phyloP scores from a whole-genome alignment of 768 basidiomycete species.

The Leccinum ochraceum region DNA sequence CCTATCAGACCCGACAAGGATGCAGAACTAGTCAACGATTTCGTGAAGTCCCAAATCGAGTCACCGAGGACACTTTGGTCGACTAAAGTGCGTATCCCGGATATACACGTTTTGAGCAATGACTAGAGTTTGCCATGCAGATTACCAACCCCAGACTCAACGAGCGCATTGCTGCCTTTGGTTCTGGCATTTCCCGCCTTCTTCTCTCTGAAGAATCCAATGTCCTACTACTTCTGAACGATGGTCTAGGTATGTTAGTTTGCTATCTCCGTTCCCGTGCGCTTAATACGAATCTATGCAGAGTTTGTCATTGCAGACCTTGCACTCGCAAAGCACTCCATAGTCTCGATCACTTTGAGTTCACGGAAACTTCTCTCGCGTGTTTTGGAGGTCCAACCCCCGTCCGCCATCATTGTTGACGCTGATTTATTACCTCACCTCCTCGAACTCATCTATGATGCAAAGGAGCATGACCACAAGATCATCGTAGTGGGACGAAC shows the following conservation, averaged over 20 bases:
- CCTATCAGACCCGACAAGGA: constrained; percentile 73
- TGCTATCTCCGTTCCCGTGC: neutral
- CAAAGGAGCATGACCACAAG: constrained; percentile 50
- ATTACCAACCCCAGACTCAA: constrained; percentile 73
- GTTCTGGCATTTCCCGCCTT: constrained; percentile 65
- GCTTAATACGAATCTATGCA: constrained; percentile 27
- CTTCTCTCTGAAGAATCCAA: constrained; percentile 59
- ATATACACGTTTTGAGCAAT: neutral
- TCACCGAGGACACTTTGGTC: constrained; percentile 77
- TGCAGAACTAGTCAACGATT: constrained; percentile 61
- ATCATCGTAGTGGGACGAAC: constrained; percentile 76
- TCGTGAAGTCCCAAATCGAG: constrained; percentile 67
- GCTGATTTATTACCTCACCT: constrained; percentile 66
- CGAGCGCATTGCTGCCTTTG: constrained; percentile 70
- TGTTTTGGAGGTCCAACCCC: constrained; percentile 64
- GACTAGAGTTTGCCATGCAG: constrained; percentile 37
- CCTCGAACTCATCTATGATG: constrained; percentile 71
- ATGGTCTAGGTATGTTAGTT: constrained; percentile 60
- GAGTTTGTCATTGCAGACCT: constrained; percentile 82
- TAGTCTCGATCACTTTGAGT: constrained; percentile 65
- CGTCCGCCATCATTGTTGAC: constrained; percentile 73
- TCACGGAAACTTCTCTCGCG: constrained; percentile 61
- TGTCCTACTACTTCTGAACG: constrained; percentile 77
- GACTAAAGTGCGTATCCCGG: constrained; percentile 52
- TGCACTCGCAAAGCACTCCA: constrained; percentile 69